Evolutionary conservation across 805 yeast species (phyloP).

Genomic region (Scheffersomyces ergatensis): DNA sequence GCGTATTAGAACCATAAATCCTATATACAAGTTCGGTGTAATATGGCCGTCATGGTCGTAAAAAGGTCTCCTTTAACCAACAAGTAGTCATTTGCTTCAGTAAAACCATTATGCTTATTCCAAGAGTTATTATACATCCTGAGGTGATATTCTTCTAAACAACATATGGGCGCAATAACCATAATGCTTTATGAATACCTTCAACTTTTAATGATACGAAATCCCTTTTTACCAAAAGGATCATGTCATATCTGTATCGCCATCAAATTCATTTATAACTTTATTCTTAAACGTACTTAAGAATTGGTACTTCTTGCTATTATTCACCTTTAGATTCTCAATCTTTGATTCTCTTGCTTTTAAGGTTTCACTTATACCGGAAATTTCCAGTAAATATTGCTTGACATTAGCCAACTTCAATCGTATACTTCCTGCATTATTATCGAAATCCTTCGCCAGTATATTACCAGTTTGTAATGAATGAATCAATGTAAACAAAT

Average conservation of each 20-base stretch:
- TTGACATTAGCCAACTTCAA: conserved; percentile 29
- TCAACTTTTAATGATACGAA: too few species aligned
- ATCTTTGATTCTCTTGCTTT: conserved; percentile 22
- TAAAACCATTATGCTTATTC: too few species aligned
- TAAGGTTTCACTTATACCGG: conserved; percentile 36
- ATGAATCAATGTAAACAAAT: conserved; percentile 31
- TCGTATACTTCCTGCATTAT: conserved; percentile 37
- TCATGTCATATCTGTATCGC: neutral
- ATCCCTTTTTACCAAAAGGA: too few species aligned
- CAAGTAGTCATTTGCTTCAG: too few species aligned
- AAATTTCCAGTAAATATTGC: conserved; percentile 31
- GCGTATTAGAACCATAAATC: too few species aligned
- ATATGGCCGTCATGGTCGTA: too few species aligned
- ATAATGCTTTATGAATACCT: too few species aligned
- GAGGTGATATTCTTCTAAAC: too few species aligned
- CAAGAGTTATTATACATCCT: too few species aligned
- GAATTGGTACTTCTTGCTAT: conserved; percentile 21
- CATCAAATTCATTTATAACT: conserved; percentile 4
- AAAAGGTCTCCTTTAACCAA: too few species aligned
- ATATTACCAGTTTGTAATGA: conserved; percentile 32
- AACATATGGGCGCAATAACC: too few species aligned
- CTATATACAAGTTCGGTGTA: too few species aligned
- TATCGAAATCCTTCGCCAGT: conserved; percentile 41
- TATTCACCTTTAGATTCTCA: conserved; percentile 19
- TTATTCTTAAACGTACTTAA: conserved; percentile 14